Conservation (phyloP, 345 rosid species). For the Populus ilicifolia region DNA sequence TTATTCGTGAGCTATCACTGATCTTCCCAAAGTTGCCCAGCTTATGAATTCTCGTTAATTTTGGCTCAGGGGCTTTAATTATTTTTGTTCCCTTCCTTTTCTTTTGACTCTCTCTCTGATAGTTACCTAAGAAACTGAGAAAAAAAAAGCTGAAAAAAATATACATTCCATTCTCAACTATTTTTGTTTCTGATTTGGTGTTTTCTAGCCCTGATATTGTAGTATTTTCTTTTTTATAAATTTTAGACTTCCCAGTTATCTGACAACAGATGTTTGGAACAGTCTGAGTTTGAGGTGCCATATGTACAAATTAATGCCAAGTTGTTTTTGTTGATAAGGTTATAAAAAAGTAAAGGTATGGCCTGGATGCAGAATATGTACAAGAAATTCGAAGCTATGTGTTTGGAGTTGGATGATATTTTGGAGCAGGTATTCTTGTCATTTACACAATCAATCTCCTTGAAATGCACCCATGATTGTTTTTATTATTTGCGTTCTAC, state of each 20-base stretch:
- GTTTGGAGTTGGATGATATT: constrained; percentile 25
- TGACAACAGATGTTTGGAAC: neutral
- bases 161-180: too few species aligned
- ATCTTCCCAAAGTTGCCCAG: neutral
- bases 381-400: constrained; percentile 32
- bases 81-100: neutral
- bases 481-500: neutral
- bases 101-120: neutral
- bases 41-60: neutral
- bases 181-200: neutral
- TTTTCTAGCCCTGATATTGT: neutral
- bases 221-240: too few species aligned
- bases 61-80: neutral
- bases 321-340: constrained; percentile 16
- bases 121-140: too few species aligned
- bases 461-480: neutral
- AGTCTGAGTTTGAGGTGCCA: neutral
- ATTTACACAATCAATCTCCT: neutral
- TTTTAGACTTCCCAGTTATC: neutral
- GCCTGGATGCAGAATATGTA: constrained; percentile 28
- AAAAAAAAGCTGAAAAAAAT: too few species aligned
- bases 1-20: neutral
- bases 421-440: constrained; percentile 25
- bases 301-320: neutral
- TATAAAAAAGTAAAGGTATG: constrained; percentile 3